Evolutionary conservation across 176 grass and related monocot species (phyloP), one percentile per base, ranked within the genome.

Genomic region (Raddia guianensis): DNA sequence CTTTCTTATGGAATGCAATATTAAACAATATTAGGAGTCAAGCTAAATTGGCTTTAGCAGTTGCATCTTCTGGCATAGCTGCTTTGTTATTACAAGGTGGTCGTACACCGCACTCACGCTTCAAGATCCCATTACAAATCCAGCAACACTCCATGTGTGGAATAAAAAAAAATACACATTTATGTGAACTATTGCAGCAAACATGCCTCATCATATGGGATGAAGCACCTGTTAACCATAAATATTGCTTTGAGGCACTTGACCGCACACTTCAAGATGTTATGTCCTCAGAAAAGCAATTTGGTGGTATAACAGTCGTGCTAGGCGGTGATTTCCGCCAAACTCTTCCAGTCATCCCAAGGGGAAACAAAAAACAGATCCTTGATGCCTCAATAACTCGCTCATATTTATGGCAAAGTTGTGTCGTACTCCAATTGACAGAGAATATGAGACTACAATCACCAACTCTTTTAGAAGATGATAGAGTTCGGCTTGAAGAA

Each of bases 61-160:
- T 71, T 51, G 68, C 68, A 8, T 71, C 66, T 47, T 69, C 44
- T 46, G 42, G 65, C 7, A 46, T 68, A 46, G 65, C 42, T 5
- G n/a, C 16, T 1, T 0, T 68, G 0, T 16, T 66, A 11, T 14
- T 16, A 8, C 63, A 13, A 14, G 63, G 37, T 9, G 63, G 37
- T 35, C 15, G 63, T 15, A 66, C 35, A 9, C 14, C 63, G 2
- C 35, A 66, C 15, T 66, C 63, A 3, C 14, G 35, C 14, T 66
- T 66, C 12, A 66, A 14, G 9, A 66, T 66, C 2, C 62, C 34
- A 3, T 34, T 65, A 12, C 12, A 40, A 2, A 64, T 64, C 7
- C 5, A 33, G 3, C 33, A 37, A 33, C 33, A 64, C 37, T 40
- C 62, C 14, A 12, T 64, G 4, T 37, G 62, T 12, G 34, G 2